Evolutionary conservation across 345 rosid genomes (phyloP), one percentile per base, ranked within the genome.

Genomic region (Corchorus capsularis): DNA sequence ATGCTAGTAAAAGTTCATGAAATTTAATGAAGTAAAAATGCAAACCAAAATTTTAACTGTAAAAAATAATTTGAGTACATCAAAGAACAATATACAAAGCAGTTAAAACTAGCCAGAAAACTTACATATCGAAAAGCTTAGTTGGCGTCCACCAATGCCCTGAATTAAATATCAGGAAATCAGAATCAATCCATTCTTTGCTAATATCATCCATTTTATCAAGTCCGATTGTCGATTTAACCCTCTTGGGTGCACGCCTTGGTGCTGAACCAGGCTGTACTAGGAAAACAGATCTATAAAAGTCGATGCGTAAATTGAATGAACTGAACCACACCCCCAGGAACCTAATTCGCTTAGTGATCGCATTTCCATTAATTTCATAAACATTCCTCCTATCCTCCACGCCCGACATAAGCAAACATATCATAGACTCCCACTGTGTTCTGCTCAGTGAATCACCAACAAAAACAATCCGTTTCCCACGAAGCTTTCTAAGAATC

Each of bases 61-160:
- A 59, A 64, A 62, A 50, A 3, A 12, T 14, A 56, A 39, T 43
- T 9, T 67, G 52, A 27, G 15, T 56, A 34, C 17, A 59, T 61
- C 20, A 54, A 5, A 39, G 5, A 22, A 54, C 35, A n/a, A 66
- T 52, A 37, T 49, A 63, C 72, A 47, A 4, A 10, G 70, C 22
- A 77, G 64, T 9, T 54, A 17, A 63, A 56, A 35, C 6, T 19
- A 37, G 47, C 61, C 35, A 54, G 72, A 71, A 52, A 71, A 81
- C 92, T 88, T 85, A 91, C 96, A 88, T 80, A 57, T 91, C 89
- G 66, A 88, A 89, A 64, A 91, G 93, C 84, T 91, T 91, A 46
- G 84, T 86, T 17, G 85, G 86, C 3, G 87, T 88, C 93, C 96
- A 91, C 96, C 93, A 91, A 43, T 91, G 96, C 63, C 92, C 93